phyloP scores from a whole-genome alignment of 352 stramenopile species.

The Pythium biforme region DNA sequence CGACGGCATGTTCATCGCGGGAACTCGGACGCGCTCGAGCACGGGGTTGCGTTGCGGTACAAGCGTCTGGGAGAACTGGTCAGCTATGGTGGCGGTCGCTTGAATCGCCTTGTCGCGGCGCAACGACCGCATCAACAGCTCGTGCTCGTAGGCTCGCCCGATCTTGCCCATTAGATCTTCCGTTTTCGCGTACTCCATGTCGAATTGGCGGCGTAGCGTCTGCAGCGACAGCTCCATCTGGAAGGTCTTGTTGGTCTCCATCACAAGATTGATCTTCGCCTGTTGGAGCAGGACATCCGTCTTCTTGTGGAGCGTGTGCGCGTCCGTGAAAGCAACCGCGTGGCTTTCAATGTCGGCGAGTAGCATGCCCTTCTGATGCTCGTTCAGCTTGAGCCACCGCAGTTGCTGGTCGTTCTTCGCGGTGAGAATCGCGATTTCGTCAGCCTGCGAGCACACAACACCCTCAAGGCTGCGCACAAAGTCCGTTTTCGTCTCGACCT shows the following conservation, averaged over 20 bases:
- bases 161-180: slow-evolving; percentile 64
- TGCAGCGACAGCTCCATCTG: slow-evolving; percentile 43
- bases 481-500: slow-evolving; percentile 44
- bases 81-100: slow-evolving; percentile 42
- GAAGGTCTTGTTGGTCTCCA: slow-evolving; percentile 46
- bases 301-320: slow-evolving; percentile 20
- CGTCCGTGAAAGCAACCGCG: slow-evolving; percentile 23
- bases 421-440: slow-evolving; percentile 42
- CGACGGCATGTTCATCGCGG: slow-evolving; percentile 43
- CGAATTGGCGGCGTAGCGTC: slow-evolving; percentile 40
- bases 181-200: slow-evolving; percentile 44
- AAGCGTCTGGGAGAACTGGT: slow-evolving; percentile 54
- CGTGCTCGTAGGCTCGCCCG: slow-evolving; percentile 56
- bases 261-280: slow-evolving; percentile 42
- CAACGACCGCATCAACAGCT: slow-evolving; percentile 59
- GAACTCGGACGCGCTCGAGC: slow-evolving; percentile 51
- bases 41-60: slow-evolving; percentile 64
- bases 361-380: slow-evolving; percentile 56
- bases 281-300: slow-evolving; percentile 32
- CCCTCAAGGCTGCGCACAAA: slow-evolving; percentile 48
- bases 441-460: slow-evolving; percentile 55
- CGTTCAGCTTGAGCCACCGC: slow-evolving; percentile 35
- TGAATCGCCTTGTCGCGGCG: slow-evolving; percentile 57
- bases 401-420: slow-evolving; percentile 44
- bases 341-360: slow-evolving; percentile 46